Evolutionary conservation across 192 early-diverging fungal species (phyloP), one percentile per base, ranked within the genome.

Genomic region (Geranomyces variabilis): DNA sequence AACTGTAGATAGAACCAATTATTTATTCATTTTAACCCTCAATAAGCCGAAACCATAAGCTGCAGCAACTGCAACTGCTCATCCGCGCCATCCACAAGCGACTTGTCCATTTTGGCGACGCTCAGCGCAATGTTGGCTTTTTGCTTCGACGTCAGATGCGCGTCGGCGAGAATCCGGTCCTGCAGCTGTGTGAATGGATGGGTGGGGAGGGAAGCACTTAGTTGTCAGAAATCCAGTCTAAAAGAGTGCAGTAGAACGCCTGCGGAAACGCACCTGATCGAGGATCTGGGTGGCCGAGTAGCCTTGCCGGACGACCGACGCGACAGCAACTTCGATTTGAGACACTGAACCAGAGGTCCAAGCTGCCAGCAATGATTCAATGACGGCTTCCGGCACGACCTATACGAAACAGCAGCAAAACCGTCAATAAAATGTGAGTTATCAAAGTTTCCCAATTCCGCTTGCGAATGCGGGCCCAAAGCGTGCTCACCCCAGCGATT

Each of bases 11-110:
- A n/a, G n/a, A n/a, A n/a, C n/a, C n/a, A n/a, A n/a, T n/a, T n/a
- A n/a, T n/a, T n/a, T n/a, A n/a, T n/a, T n/a, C n/a, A n/a, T n/a
- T n/a, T n/a, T n/a, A n/a, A n/a, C n/a, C n/a, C 56, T 66, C 26
- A 67, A 30, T 67, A 67, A 6, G 66, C 66, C 12, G 26, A 60
- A 8, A 70, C 66, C 5, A 82, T 30, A 29, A 84, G 48, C 60
- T 70, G 63, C 58, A 95, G 59, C 31, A 97, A 73, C 77, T 96
- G 94, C 59, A 98, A 75, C 62, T 94, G 84, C 73, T 98, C 96
- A 72, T 96, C 93, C 0, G 93, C 91, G 4, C 96, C 94, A 58
- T 96, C 93, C 28, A 86, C 78, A 21, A 98, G 83, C 1, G 79
- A 75, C 71, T 89, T 87, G 73, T 98, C 96, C 13, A 83, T 78